phyloP scores from a whole-genome alignment of 352 stramenopile genomes.

The Phytophthora litchii region DNA sequence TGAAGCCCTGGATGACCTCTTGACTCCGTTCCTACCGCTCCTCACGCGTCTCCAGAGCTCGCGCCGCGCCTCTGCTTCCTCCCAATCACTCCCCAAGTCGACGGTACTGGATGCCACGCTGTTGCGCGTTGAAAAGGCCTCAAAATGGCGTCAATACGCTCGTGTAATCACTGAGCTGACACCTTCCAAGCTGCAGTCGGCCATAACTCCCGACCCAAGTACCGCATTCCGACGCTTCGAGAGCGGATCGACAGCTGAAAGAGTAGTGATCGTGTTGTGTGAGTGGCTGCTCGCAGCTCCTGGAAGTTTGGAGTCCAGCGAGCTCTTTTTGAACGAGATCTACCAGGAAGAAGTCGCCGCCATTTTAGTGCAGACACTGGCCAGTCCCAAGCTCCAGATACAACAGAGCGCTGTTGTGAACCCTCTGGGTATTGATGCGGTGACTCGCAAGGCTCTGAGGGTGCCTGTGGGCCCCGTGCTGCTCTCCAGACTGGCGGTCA shows the following conservation, averaged over 20 bases:
- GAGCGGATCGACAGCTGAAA: constrained; percentile 31
- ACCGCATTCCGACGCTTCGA: constrained; percentile 61
- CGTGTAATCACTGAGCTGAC: constrained; percentile 39
- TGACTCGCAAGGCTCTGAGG: constrained; percentile 29
- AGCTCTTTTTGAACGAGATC: constrained; percentile 61
- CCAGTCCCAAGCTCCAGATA: constrained; percentile 37
- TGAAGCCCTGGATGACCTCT: constrained; percentile 21
- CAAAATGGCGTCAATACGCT: constrained; percentile 52
- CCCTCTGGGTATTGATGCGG: constrained; percentile 12
- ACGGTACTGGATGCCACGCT: constrained; percentile 30
- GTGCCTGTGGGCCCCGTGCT: constrained; percentile 50
- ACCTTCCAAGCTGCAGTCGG: constrained; percentile 30
- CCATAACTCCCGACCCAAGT: constrained; percentile 6
- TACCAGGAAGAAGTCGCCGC: constrained; percentile 62
- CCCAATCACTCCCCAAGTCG: not conserved
- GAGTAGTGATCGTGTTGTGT: constrained; percentile 46
- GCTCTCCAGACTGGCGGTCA: constrained; percentile 50
- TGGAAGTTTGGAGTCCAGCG: constrained; percentile 34
- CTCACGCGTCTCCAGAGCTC: constrained; percentile 51
- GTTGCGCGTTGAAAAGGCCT: constrained; percentile 45
- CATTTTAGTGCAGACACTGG: constrained; percentile 53
- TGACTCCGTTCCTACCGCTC: constrained; percentile 55
- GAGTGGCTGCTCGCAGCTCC: constrained; percentile 33
- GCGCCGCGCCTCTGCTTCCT: constrained; percentile 10
- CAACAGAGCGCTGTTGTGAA: constrained; percentile 17